phyloP scores from a whole-genome alignment of 257 asterid genomes.

The Penstemon newberryi region DNA sequence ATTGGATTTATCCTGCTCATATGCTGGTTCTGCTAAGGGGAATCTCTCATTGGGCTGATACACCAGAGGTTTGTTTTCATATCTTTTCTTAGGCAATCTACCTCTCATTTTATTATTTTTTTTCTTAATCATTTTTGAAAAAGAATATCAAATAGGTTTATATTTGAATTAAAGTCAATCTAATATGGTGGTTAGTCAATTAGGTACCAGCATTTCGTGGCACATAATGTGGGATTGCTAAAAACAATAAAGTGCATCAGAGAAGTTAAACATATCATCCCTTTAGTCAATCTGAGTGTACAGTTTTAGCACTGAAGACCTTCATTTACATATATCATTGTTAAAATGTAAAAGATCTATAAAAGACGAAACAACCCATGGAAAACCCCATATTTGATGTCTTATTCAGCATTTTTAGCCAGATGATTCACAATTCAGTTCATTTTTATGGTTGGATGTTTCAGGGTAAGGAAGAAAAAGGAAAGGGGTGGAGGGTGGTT shows the following conservation, averaged over 20 bases:
- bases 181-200: constrained; percentile 11
- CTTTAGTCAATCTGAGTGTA: too few species aligned
- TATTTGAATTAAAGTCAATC: constrained; percentile 12
- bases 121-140: neutral
- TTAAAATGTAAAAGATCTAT: neutral
- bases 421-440: constrained; percentile 19
- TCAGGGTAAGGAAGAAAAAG: neutral
- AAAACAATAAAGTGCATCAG: neutral
- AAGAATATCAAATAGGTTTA: constrained; percentile 7
- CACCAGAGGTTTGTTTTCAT: constrained; percentile 69
- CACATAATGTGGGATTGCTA: constrained; percentile 7
- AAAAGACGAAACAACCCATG: neutral
- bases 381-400: constrained; percentile 1
- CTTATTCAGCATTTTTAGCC: constrained; percentile 17
- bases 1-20: constrained; percentile 97
- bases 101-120: constrained; percentile 1
- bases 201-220: constrained; percentile 8
- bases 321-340: too few species aligned
- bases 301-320: too few species aligned
- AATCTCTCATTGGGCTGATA: constrained; percentile 92
- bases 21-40: constrained; percentile 88
- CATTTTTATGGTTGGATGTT: constrained; percentile 16
- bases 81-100: neutral
- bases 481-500: neutral
- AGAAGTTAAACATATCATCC: too few species aligned